Base-by-base conservation (phyloP, 2,329 filamentous ascomycete genomes). In the Nigrospora osmanthi region DNA sequence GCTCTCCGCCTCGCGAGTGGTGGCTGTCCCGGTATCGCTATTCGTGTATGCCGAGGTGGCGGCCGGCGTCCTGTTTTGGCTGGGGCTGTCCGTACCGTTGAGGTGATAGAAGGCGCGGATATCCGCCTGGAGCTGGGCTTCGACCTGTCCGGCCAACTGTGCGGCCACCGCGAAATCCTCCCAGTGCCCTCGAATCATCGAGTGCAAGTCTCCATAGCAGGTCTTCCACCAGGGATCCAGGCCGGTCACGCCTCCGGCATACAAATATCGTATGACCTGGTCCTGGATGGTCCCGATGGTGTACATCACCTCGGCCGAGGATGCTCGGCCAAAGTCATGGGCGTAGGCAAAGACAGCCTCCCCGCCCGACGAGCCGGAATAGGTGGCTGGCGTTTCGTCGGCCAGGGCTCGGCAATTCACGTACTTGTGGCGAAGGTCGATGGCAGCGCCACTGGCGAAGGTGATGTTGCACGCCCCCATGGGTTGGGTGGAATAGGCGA, bases 141-240 rank as follows among this genome's bases (percentile, higher is more conserved):
- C 85, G 58, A 87, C 88, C 48, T 83, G 79, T 16, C 68, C 63
- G 1, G 82, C 83, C 33, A 87, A 68, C n/a, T 59, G 58, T 2
- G 66, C 68, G 14, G 80, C 81, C 47, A 74, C 73, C 3, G 68
- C 54, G 54, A 82, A 85, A 53, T 89, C 85, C 39, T 74, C 59
- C 55, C 86, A 87, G 56, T 89, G 85, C 58, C 82, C 87, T 14
- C 68, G 65, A 23, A 88, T 70, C 36, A 89, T 65, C 7, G 73
- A 67, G 40, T 78, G 69, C 11, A 75, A 70, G 11, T 71, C 71
- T 0, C 63, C 59, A 54, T 87, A 87, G 70, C 82, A 87, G 1
- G 78, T 81, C 52, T 74, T 71, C 85, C 85, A 89, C 19, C 88
- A 66, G 4, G 83, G 85, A 30, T 75, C 70, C 78, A 89, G 85